These are phyloP conservation scores for Aspergillus ibericus DNA, from an alignment of 2,329 filamentous ascomycete genomes.

Conservation along the genomic window DNA sequence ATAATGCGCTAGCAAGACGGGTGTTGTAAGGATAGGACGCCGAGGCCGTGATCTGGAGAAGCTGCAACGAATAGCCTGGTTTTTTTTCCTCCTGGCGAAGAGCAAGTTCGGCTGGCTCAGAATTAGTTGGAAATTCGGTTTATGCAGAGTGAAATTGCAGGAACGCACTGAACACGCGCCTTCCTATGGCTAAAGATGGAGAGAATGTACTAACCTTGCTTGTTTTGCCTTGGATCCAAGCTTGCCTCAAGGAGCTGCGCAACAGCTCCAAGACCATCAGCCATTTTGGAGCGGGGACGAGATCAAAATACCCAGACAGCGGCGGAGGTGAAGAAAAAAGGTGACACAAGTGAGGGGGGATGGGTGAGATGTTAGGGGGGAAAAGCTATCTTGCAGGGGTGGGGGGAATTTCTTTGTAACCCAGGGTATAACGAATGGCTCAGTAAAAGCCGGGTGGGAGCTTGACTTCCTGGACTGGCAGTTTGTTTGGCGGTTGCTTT, in stretches of 20 bases:
- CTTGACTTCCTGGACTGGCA: constrained; percentile 31
- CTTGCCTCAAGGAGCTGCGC: constrained; percentile 87
- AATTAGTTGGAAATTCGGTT: neutral
- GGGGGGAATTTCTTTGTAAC: neutral
- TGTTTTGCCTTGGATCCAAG: constrained; percentile 81
- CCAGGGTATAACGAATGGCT: neutral
- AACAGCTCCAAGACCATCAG: constrained; percentile 62
- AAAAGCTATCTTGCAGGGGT: neutral
- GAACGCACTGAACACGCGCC: too few species aligned
- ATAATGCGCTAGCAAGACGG: constrained; percentile 82
- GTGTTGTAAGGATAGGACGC: constrained; percentile 71
- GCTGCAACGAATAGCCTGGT: constrained; percentile 80
- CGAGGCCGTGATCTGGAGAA: constrained; percentile 87
- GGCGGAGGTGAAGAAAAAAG: neutral
- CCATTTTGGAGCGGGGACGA: constrained; percentile 49
- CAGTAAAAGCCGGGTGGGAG: constrained; percentile 18
- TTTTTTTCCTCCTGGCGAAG: constrained; percentile 78
- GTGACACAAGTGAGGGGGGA: neutral
- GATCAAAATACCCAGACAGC: neutral
- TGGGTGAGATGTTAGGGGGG: neutral
- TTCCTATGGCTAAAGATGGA: neutral
- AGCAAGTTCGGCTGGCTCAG: constrained; percentile 69
- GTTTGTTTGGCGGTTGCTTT: constrained; percentile 36
- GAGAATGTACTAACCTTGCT: constrained; percentile 68
- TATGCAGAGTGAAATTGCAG: neutral